Evolutionary conservation across 805 yeast species (phyloP), one percentile per base, ranked within the genome.

Genomic region (Candida cerambycidarum): DNA sequence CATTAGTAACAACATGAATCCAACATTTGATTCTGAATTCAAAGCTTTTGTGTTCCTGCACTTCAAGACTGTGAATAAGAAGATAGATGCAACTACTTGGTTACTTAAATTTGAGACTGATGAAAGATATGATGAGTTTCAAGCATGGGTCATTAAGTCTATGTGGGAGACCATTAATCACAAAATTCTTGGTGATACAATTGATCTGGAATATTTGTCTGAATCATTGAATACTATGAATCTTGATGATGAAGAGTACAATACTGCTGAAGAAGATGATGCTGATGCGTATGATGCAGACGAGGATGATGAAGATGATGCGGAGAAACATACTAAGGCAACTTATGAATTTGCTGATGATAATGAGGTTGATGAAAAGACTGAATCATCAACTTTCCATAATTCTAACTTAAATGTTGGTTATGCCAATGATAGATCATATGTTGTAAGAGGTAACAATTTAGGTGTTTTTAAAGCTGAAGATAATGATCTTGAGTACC

Each of bases 401-500:
- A 89, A 89, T 58, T 74, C 79, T 39, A 81, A 79, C 16, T 69
- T 89, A 55, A 82, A 85, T 1, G 82, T 88, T 7, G 90, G 95
- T 0, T 77, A 66, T 47, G 75, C 75, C 42, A 82, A 82, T 51
- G 83, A 86, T 54, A 72, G 93, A 27, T 76, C 95, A 0, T 89
- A 77, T 58, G 90, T 89, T 23, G 82, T 85, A 0, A 79, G 95
- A 51, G 96, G 89, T 12, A 69, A 86, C 58, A 79, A 79, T 50
- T 68, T 89, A 43, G 96, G 96, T 25, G 89, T 89, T 4, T 88
- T 89, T 65, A 83, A 75, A 53, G 75, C 81, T 14, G 75, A 73
- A 27, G 77, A 73, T 31, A 69, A 67, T 30, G 69, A 61, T 2
- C 62, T 89, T 38, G 77, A 80, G 44, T 88, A 77, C 54, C 65